These are phyloP conservation scores for Erodium trifolium DNA, from an alignment of 441 rosid species.

Conservation along the genomic window DNA sequence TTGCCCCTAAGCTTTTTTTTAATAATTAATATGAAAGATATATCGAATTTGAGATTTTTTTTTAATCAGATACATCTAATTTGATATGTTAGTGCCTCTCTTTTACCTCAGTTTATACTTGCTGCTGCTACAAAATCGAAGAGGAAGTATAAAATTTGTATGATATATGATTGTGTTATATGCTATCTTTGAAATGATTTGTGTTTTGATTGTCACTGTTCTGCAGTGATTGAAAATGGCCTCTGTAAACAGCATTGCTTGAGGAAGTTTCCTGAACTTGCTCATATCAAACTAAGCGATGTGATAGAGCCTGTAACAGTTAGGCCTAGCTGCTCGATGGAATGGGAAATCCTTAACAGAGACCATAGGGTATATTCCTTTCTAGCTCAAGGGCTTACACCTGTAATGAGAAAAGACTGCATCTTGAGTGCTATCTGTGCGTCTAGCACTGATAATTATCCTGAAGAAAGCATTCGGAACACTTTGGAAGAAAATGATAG, in stretches of 20 bases:
- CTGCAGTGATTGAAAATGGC: slow-evolving; percentile 26
- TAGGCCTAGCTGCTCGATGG: slow-evolving; percentile 9
- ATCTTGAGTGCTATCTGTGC: slow-evolving; percentile 28
- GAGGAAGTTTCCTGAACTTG: slow-evolving; percentile 22
- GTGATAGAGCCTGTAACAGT: slow-evolving; percentile 23
- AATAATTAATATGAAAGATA: no score
- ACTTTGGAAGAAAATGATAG: slow-evolving; percentile 30
- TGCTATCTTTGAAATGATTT: no score
- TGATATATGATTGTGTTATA: no score
- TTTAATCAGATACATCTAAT: no score
- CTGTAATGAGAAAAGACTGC: slow-evolving; percentile 20
- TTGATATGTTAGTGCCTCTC: no score
- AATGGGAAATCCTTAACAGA: slow-evolving; percentile 23
- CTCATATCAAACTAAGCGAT: slow-evolving; percentile 15
- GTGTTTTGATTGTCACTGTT: neutral
- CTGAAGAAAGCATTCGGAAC: slow-evolving; percentile 26
- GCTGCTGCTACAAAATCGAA: no score
- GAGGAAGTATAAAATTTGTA: no score
- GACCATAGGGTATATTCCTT: slow-evolving; percentile 28
- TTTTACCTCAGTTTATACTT: no score
- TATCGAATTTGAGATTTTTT: no score
- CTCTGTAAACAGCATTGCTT: slow-evolving; percentile 28
- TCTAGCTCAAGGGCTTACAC: slow-evolving; percentile 25
- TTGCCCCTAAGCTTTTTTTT: no score
- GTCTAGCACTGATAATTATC: slow-evolving; percentile 35